A percentile compares a stretch with the other conserved stretches of the same genome.
phyloP scores from a whole-genome alignment of 129 eudicot species.

The Flaveria brownii region DNA sequence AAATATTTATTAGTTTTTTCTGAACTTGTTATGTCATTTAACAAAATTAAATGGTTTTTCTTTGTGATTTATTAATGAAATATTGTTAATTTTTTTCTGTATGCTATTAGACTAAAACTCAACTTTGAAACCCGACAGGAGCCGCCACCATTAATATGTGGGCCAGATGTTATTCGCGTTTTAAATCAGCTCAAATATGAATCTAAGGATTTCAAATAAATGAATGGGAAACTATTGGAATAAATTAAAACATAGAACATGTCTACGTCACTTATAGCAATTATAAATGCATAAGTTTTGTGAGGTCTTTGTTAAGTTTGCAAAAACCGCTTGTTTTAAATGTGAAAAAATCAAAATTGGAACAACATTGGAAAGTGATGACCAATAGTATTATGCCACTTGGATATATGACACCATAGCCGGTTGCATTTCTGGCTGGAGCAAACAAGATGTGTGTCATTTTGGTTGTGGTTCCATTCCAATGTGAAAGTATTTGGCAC shows the following conservation, averaged over 20 bases:
- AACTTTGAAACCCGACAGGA: constrained; percentile 71
- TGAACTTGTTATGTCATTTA: not conserved
- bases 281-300: not conserved
- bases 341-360: constrained; percentile 67
- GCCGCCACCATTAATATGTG: constrained; percentile 69
- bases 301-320: not conserved
- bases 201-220: constrained; percentile 56
- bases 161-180: constrained; percentile 73
- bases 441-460: constrained; percentile 64
- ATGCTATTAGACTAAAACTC: constrained; percentile 73
- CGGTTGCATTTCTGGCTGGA: constrained; percentile 55
- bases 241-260: constrained; percentile 76
- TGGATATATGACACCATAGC: constrained; percentile 58
- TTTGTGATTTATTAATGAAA: not conserved
- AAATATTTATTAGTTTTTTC: not conserved
- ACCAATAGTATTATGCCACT: constrained; percentile 34
- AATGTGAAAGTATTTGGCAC: constrained; percentile 85
- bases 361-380: constrained; percentile 74
- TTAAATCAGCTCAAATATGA: constrained; percentile 67
- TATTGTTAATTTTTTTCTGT: constrained; percentile 5
- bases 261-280: not conserved
- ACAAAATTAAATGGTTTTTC: not conserved
- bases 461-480: constrained; percentile 48
- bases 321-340: constrained; percentile 40
- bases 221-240: constrained; percentile 54